Percentiles rank a stretch among this genome's conserved stretches.
Conservation (phyloP, 257 asterid genomes). For the Rubia yunnanensis region DNA sequence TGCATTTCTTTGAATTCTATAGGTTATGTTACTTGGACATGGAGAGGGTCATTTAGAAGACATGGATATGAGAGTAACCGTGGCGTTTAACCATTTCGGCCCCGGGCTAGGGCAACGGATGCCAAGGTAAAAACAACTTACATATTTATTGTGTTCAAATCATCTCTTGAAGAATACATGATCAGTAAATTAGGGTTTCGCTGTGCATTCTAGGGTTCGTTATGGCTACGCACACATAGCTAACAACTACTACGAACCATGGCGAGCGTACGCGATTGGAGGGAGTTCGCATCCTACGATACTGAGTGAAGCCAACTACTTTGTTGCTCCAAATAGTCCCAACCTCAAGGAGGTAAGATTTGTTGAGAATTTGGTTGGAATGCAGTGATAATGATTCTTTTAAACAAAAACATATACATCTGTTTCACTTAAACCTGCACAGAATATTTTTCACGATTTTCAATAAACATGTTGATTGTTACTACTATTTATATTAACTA, state of each 20-base stretch:
- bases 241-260: background rate
- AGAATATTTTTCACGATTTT: too few species aligned
- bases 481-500: too few species aligned
- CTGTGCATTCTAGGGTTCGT: background rate
- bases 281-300: constrained; percentile 2
- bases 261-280: background rate
- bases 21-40: constrained; percentile 47
- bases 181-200: background rate
- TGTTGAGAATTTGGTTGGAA: background rate
- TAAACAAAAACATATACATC: too few species aligned
- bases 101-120: constrained; percentile 51
- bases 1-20: too few species aligned
- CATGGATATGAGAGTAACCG: constrained; percentile 50
- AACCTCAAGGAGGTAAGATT: background rate
- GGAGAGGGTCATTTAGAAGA: constrained; percentile 46
- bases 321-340: background rate
- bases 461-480: too few species aligned
- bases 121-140: background rate
- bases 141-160: background rate
- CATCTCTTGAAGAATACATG: background rate
- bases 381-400: too few species aligned
- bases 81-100: constrained; percentile 77
- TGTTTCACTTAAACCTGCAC: too few species aligned
- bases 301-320: background rate
- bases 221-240: background rate